phyloP scores from a whole-genome alignment of 768 basidiomycete genomes.

The Termitomyces sp. region DNA sequence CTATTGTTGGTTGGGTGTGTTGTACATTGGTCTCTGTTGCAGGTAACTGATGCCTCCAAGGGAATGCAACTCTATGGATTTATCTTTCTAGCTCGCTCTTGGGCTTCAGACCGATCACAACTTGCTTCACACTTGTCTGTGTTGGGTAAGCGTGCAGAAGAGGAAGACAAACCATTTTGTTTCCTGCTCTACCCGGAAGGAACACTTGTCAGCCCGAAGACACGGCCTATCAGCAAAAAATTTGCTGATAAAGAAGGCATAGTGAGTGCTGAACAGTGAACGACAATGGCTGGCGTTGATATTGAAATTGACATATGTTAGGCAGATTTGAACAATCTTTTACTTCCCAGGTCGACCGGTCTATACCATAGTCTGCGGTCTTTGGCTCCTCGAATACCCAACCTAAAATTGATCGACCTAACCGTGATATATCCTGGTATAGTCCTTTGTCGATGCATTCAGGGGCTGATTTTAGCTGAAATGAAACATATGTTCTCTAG shows the following conservation, averaged over 20 bases:
- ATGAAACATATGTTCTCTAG: conserved; percentile 32
- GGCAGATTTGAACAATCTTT: conserved; percentile 76
- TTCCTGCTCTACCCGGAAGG: conserved; percentile 95
- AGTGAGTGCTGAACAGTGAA: conserved; percentile 48
- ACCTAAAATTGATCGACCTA: conserved; percentile 82
- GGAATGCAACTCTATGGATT: conserved; percentile 95
- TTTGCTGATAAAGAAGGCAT: conserved; percentile 89
- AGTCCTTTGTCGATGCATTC: not conserved
- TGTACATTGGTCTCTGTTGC: not conserved
- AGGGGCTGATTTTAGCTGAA: not conserved
- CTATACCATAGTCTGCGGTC: conserved; percentile 82
- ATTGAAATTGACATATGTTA: conserved; percentile 28
- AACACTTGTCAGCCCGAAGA: conserved; percentile 86
- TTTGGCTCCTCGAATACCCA: conserved; percentile 72
- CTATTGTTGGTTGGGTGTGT: conserved; percentile 83
- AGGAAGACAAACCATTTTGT: conserved; percentile 68
- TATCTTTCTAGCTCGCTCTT: conserved; percentile 89
- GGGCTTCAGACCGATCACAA: conserved; percentile 78
- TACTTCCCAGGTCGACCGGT: conserved; percentile 92
- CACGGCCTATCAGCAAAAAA: conserved; percentile 79
- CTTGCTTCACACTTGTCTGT: conserved; percentile 65
- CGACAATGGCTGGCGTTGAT: not conserved
- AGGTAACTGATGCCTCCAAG: conserved; percentile 34
- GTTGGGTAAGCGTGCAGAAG: conserved; percentile 68
- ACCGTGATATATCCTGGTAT: conserved; percentile 90